Percentiles rank a stretch among this genome's conserved stretches.
phyloP scores from a whole-genome alignment of 2,329 filamentous ascomycete species.

The Cladobotryum protrusum region DNA sequence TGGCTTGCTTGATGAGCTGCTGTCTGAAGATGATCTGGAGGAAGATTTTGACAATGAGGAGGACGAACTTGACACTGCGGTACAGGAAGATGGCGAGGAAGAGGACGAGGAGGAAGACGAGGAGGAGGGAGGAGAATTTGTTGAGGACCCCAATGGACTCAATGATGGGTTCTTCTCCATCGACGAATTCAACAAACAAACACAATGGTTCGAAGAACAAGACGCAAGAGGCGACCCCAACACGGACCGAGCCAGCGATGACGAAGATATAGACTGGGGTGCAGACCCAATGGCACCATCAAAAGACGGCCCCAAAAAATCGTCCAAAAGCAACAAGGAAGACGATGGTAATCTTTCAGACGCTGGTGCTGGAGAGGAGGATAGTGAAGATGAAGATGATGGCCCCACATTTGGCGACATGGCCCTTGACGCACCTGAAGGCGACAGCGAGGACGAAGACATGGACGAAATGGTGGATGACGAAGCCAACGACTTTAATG shows the following conservation, averaged over 20 bases:
- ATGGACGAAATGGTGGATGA: conserved; percentile 48
- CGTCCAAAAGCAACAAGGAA: conserved; percentile 30
- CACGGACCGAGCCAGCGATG: conserved; percentile 69
- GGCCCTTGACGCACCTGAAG: conserved; percentile 66
- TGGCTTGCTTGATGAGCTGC: conserved; percentile 18
- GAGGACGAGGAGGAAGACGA: conserved; percentile 34
- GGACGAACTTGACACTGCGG: conserved; percentile 28
- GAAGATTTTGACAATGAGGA: conserved; percentile 30
- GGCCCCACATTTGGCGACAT: conserved; percentile 81
- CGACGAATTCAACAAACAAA: conserved; percentile 93
- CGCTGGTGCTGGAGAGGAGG: conserved; percentile 46
- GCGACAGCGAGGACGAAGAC: conserved; percentile 59
- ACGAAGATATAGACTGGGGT: conserved; percentile 85
- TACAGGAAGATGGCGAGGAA: conserved; percentile 27
- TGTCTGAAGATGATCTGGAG: conserved; percentile 26
- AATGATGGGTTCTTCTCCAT: conserved; percentile 99
- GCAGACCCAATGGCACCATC: conserved; percentile 58
- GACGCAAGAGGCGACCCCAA: conserved; percentile 72
- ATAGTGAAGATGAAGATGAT: conserved; percentile 57
- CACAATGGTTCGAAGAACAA: conserved; percentile 81
- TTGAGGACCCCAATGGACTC: conserved; percentile 66
- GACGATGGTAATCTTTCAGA: conserved; percentile 25
- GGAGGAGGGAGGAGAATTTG: conserved; percentile 40
- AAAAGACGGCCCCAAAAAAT: conserved; percentile 20
- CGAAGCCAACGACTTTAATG: conserved; percentile 60